These are phyloP conservation scores for Nakazawaea laoshanensis DNA, from an alignment of 805 yeast genomes.

Conservation along the genomic window DNA sequence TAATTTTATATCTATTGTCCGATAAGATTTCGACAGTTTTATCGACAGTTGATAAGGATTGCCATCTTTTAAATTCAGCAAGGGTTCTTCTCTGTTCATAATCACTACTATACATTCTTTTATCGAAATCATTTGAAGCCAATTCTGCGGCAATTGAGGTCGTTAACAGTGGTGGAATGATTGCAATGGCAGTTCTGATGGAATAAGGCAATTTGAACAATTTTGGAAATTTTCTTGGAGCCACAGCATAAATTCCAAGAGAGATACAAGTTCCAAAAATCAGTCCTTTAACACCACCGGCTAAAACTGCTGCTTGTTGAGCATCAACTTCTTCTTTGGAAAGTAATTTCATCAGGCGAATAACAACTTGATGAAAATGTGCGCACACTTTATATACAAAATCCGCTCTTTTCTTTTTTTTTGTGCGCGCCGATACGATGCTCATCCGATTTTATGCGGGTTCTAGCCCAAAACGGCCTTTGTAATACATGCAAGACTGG, in stretches of 20 bases:
- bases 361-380: no score
- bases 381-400: no score
- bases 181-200: constrained; percentile 54
- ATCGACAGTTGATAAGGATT: constrained; percentile 36
- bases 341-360: constrained; percentile 72
- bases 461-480: no score
- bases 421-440: no score
- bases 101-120: constrained; percentile 44
- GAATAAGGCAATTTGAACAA: constrained; percentile 42
- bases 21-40: constrained; percentile 40
- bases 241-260: constrained; percentile 41
- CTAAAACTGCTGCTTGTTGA: constrained; percentile 47
- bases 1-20: constrained; percentile 56
- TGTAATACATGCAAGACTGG: no score
- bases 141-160: constrained; percentile 64
- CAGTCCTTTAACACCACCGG: constrained; percentile 58
- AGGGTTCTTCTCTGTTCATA: constrained; percentile 29
- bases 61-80: constrained; percentile 46
- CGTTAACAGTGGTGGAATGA: constrained; percentile 57
- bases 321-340: constrained; percentile 59
- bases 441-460: no score
- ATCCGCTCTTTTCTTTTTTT: no score
- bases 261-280: constrained; percentile 50
- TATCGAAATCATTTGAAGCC: constrained; percentile 61
- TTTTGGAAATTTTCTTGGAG: constrained; percentile 36